Evolutionary conservation across 2,329 filamentous ascomycete genomes (phyloP).

Genomic region (Hymenoscyphus scutula): DNA sequence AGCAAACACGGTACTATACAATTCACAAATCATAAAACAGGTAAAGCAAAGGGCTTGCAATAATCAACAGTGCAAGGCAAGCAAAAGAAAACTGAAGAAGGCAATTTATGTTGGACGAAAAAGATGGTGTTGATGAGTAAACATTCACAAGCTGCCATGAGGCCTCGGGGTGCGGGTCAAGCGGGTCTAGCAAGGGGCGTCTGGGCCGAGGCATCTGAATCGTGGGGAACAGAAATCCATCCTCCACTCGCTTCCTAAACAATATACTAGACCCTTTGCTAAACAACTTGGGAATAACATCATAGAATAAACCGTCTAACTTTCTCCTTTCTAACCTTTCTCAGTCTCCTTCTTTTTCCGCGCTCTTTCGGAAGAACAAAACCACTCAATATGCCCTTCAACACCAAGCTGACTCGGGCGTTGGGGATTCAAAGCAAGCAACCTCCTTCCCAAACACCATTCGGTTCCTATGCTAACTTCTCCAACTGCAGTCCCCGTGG

Average conservation of each 20-base stretch:
- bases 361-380: neutral
- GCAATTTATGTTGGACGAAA: neutral
- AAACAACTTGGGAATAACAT: neutral
- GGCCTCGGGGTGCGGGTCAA: neutral
- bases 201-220: conserved; percentile 10
- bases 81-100: neutral
- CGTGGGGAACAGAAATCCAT: conserved; percentile 12
- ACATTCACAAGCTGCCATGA: neutral
- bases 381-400: conserved; percentile 38
- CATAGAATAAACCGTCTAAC: conserved; percentile 16
- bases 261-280: neutral
- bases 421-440: conserved; percentile 42
- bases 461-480: conserved; percentile 18
- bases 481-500: conserved; percentile 63
- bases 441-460: neutral
- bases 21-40: neutral
- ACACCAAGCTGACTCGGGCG: conserved; percentile 39
- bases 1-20: neutral
- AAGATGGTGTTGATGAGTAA: neutral
- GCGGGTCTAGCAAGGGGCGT: neutral
- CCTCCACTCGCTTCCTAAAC: neutral
- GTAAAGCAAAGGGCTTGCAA: neutral
- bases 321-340: neutral
- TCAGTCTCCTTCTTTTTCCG: neutral
- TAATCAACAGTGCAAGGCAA: neutral